Evolutionary conservation across 768 basidiomycete species (phyloP), one percentile per base, ranked within the genome.

Genomic region (Russula griseocarnosa): DNA sequence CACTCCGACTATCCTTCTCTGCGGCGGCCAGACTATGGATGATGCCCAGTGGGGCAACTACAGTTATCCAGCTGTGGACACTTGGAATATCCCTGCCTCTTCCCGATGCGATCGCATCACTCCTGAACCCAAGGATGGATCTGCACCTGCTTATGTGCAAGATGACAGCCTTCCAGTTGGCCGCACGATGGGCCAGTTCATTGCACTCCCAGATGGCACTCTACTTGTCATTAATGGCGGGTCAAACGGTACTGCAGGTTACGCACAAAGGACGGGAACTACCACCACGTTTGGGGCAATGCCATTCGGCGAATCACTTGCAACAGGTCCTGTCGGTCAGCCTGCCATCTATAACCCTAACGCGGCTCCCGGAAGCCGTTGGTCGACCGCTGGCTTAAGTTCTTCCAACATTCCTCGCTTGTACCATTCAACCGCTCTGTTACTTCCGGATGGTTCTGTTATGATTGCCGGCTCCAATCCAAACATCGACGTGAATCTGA

Each of bases 381-480:
- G 86, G 90, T 87, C 88, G 47, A 86, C 80, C 50, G 78, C 79
- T 0, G 87, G 88, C 22, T 74, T 94, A 18, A 72, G 72, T 7
- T 79, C 83, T 0, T 86, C 88, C 1, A 79, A 67, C 14, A 86
- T 94, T 65, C 81, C 94, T 52, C 81, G 94, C 60, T 75, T 98
- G 70, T 98, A 98, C 75, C 96, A 98, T 76, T 96, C 94, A 1
- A 83, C 84, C 0, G 94, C 93, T 20, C 82, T 95, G 18, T 82
- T 97, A 30, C 83, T 98, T 16, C 88, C 93, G 9, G 94, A 90
- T 64, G 91, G 84, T 1, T 90, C 89, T 6, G 86, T 98, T 44
- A 74, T 96, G 54, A 82, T 95, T 67, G 92, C 91, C 34, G 95
- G 95, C 9, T 93, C 91, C 46, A 97, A 98, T 77, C 94, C 95